Conservation (phyloP, 2,329 filamentous ascomycete genomes). For the Apiospora saccharicola region DNA sequence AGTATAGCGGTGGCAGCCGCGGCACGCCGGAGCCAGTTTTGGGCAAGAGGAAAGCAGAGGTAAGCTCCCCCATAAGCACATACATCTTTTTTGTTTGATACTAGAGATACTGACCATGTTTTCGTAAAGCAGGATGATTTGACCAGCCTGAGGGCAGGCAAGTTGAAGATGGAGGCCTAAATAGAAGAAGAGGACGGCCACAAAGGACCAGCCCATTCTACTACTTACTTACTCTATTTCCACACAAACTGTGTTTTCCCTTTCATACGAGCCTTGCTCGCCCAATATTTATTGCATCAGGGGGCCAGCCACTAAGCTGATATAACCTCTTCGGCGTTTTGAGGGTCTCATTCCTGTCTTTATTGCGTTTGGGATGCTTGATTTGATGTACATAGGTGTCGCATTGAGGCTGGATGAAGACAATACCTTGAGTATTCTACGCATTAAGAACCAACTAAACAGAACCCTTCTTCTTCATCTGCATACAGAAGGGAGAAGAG, state of each 20-base stretch:
- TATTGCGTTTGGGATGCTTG: background rate
- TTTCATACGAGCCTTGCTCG: background rate
- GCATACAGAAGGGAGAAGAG: background rate
- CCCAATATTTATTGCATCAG: background rate
- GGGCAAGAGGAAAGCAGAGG: constrained; percentile 80
- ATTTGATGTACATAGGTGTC: constrained; percentile 2
- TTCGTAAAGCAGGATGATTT: constrained; percentile 34
- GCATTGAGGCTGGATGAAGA: background rate
- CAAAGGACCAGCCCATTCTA: background rate
- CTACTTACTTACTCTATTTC: background rate
- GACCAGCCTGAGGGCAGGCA: constrained; percentile 28
- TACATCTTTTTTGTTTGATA: background rate
- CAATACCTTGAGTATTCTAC: background rate
- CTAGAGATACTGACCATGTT: background rate
- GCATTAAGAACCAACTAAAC: background rate
- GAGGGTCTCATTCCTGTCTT: constrained; percentile 7
- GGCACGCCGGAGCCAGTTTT: constrained; percentile 70
- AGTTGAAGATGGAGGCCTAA: constrained; percentile 25
- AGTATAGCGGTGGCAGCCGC: constrained; percentile 42
- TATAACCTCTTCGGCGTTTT: constrained; percentile 10
- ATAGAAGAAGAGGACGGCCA: background rate
- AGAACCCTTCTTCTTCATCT: background rate
- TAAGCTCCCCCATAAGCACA: constrained; percentile 42
- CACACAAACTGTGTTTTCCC: background rate
- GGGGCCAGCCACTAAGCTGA: background rate